These are phyloP conservation scores for Friedmanniomyces endolithicus DNA, from an alignment of 495 filamentous ascomycete species.

Conservation along the genomic window DNA sequence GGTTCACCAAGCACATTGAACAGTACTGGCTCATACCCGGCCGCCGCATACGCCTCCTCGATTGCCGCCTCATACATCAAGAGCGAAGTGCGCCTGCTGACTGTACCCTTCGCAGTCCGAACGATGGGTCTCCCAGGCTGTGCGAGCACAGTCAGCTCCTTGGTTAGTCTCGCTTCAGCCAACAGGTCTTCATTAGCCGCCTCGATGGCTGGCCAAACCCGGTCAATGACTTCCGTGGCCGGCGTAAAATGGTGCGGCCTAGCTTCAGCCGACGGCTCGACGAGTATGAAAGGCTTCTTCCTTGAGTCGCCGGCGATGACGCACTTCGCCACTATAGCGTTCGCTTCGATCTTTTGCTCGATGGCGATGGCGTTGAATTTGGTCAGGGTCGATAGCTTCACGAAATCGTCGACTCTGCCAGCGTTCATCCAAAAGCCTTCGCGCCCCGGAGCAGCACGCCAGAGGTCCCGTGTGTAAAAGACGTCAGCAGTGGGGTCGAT, in stretches of 20 bases:
- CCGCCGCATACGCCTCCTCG: neutral
- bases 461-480: neutral
- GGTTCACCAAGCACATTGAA: neutral
- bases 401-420: neutral
- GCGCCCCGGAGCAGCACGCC: neutral
- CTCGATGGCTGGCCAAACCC: neutral
- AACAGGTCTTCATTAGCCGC: neutral
- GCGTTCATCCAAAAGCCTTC: neutral
- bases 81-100: neutral
- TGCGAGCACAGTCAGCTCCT: neutral
- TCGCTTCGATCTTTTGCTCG: neutral
- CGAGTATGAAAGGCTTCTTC: neutral
- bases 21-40: neutral
- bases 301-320: neutral
- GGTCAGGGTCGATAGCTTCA: neutral
- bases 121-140: neutral
- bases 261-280: neutral
- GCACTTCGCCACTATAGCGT: neutral
- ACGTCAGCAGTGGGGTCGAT: neutral
- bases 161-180: neutral
- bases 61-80: neutral
- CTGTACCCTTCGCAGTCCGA: neutral
- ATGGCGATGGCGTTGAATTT: conserved; percentile 1
- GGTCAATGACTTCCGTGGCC: neutral
- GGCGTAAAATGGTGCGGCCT: neutral